Base-by-base conservation (phyloP, 1,139 yeast genomes). In the Kodamaea alishanica region DNA sequence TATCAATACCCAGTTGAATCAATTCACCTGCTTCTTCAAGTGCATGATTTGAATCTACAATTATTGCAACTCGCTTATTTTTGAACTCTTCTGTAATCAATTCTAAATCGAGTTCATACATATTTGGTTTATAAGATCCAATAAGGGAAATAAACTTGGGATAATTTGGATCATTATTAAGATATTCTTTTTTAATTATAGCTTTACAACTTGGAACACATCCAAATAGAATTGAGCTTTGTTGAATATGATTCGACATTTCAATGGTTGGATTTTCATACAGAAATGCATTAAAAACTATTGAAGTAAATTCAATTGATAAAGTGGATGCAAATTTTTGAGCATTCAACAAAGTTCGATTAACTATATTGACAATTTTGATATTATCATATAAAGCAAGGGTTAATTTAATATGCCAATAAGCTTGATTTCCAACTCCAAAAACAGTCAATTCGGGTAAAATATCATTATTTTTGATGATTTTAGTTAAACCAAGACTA, bases 371-470 rank as follows among this genome's bases (percentile, higher is more conserved):
- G 11, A 81, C 75, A 2, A 52, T 52, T 8, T 52, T 45, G 28
- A 75, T 56, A 1, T 47, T 49, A 4, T 67, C 65, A 45, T 73
- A 76, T 33, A 77, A 52, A 6, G 59, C 45, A 29, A 76, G 51
- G 0, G 79, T 64, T 35, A 81, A 55, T 45, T 65, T 65, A 22
- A 72, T 60, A 50, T 82, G 88, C 88, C 88, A 82, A 47, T 70
- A 72, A 0, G 83, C 83, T 53, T 82, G 88, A 24, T 70, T 66
- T 0, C 89, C 88, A n/a, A 77, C 76, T 0, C 89, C 89, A 54
- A 77, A 77, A 1, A 75, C 78, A 8, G 70, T 51, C 29, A 75
- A 28, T 33, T 57, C 61, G 0, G 65, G 61, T 6, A 60, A 42
- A 5, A 47, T 38, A 6, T 31, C 30, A 5, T 43, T 45, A 5